These are phyloP conservation scores for Neckera pumila DNA, from an alignment of 225 moss, liverwort and hornwort species.

Conservation along the genomic window DNA sequence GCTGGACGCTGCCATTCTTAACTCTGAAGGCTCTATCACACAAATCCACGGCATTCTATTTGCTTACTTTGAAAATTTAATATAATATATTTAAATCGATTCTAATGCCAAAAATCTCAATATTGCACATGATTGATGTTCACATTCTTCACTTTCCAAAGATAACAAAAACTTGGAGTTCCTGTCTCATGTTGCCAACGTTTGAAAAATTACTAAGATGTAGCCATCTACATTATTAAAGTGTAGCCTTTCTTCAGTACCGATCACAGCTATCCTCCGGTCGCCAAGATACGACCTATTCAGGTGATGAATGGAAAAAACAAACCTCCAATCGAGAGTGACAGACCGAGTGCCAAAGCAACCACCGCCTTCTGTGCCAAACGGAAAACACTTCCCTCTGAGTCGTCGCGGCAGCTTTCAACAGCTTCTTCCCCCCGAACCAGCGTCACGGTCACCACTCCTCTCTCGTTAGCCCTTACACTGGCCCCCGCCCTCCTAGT, in stretches of 20 bases:
- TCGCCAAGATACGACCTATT: not conserved
- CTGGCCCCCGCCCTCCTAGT: not conserved
- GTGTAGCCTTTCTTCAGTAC: not conserved
- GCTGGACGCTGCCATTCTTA: not conserved
- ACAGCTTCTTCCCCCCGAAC: not conserved
- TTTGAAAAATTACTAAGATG: too few relatives aligned
- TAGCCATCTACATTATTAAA: too few relatives aligned
- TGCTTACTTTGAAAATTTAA: not conserved
- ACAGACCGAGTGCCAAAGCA: slow-evolving; percentile 66
- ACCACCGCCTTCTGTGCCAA: slow-evolving; percentile 28
- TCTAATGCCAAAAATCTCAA: not conserved
- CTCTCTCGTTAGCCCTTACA: not conserved
- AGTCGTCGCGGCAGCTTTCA: not conserved
- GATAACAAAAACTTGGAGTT: not conserved
- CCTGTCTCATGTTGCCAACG: not conserved
- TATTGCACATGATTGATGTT: not conserved
- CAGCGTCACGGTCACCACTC: not conserved
- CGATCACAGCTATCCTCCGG: not conserved
- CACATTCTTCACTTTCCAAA: not conserved
- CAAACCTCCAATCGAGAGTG: slow-evolving; percentile 65
- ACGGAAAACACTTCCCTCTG: not conserved
- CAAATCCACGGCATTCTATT: not conserved
- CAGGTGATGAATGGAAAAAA: not conserved
- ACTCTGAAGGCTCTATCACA: not conserved
- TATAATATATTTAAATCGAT: not conserved